Conservation (phyloP, 768 basidiomycete genomes). For the Austroboletus eburneus region DNA sequence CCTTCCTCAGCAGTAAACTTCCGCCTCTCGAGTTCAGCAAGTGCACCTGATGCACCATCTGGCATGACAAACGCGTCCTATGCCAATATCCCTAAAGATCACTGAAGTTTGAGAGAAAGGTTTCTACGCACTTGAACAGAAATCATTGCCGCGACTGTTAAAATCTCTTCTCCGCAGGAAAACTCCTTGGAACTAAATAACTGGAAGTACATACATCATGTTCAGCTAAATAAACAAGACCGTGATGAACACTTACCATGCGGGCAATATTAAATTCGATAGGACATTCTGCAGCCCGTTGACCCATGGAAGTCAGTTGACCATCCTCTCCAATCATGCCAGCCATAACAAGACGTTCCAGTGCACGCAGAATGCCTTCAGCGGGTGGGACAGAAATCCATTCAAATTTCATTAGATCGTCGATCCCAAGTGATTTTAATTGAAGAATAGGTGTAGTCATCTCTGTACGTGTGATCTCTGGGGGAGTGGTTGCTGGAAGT, state of each 20-base stretch:
- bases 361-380: slow-evolving; percentile 76
- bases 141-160: slow-evolving; percentile 96
- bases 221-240: neutral
- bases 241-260: slow-evolving; percentile 56
- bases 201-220: slow-evolving; percentile 38
- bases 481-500: slow-evolving; percentile 68
- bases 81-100: neutral
- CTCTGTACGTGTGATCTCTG: slow-evolving; percentile 89
- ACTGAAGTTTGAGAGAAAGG: neutral
- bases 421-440: slow-evolving; percentile 90
- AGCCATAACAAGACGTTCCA: slow-evolving; percentile 76
- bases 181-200: slow-evolving; percentile 82
- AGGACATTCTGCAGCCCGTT: slow-evolving; percentile 90
- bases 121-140: slow-evolving; percentile 67
- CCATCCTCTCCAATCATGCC: slow-evolving; percentile 86
- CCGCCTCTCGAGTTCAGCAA: slow-evolving; percentile 87
- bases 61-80: slow-evolving; percentile 90
- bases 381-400: slow-evolving; percentile 90
- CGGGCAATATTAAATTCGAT: slow-evolving; percentile 91
- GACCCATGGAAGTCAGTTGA: slow-evolving; percentile 69
- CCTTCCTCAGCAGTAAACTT: slow-evolving; percentile 99
- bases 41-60: slow-evolving; percentile 77
- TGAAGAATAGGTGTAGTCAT: slow-evolving; percentile 90
- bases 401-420: slow-evolving; percentile 94
- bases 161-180: slow-evolving; percentile 89